Evolutionary conservation across 257 asterid species (phyloP), one percentile per base, ranked within the genome.

Genomic region (Oldenlandia corymbosa): DNA sequence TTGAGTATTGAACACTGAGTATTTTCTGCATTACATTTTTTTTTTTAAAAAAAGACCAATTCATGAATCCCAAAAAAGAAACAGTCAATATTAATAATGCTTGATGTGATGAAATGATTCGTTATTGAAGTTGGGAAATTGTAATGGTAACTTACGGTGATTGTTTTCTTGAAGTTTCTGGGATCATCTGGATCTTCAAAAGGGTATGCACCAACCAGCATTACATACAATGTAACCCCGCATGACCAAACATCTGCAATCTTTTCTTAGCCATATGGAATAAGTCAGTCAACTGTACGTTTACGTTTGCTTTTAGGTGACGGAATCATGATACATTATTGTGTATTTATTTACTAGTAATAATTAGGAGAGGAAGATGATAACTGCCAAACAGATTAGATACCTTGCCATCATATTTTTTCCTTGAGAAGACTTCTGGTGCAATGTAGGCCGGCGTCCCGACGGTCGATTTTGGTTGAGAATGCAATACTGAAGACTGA

Each of bases 181-280:
- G 95, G 98, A 74, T 91, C 98, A 21, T 84, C 86, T 16, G 94
- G 88, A 69, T 91, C 98, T 73, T 91, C 98, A 61, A 91, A 91
- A 0, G 98, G 96, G 80, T 91, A 91, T 58, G 90, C 95, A 58
- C 98, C 98, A 65, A 88, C 92, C 47, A 91, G 64, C 98, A 91
- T 91, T 64, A 91, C 98, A 67, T 88, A 91, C 31, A 91, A 58
- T 1, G 98, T 88, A 70, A 91, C 98, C 84, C 98, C 98, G 80
- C 98, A 91, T 11, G 98, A 91, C 96, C 98, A 91, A 80, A 91
- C 98, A 85, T 91, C 98, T 69, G 98, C 95, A 69, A 81, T 76
- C 96, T 90, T n/a, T n/a, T 67, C 73, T 65, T 60, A 54, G 43
- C 59, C 63, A 67, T n/a, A n/a, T 57, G 20, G 64, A 52, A 52